A percentile compares a stretch with the other conserved stretches of the same genome.
Evolutionary conservation across 208 protist genomes (phyloP).

Genomic region (Angomonas desouzai): DNA sequence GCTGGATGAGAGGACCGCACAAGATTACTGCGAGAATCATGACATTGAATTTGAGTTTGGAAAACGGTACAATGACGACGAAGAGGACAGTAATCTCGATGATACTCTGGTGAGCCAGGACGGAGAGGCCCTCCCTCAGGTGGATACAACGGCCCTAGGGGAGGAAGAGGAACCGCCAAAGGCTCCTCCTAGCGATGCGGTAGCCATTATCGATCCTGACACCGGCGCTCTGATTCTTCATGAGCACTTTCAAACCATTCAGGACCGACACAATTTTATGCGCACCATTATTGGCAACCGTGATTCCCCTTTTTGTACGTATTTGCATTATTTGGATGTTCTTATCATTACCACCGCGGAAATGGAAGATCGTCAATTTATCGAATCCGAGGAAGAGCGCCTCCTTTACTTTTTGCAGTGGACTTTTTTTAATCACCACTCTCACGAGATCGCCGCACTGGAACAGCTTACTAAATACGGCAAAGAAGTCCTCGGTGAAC

Average conservation of each 20-base stretch:
- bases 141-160: background rate
- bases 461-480: background rate
- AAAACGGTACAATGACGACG: background rate
- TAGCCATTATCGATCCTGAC: too few species aligned
- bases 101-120: background rate
- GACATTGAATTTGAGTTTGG: background rate
- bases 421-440: background rate
- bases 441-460: background rate
- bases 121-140: background rate
- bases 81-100: background rate
- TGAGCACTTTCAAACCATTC: background rate
- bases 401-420: background rate
- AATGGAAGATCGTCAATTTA: slow-evolving; percentile 16
- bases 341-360: slow-evolving; percentile 19
- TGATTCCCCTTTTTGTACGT: slow-evolving; percentile 49
- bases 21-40: background rate
- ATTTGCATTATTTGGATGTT: slow-evolving; percentile 34
- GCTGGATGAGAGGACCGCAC: background rate
- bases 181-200: too few species aligned
- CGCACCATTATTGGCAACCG: slow-evolving; percentile 21
- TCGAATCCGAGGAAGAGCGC: slow-evolving; percentile 14
- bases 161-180: background rate
- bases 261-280: slow-evolving; percentile 18
- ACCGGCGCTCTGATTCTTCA: background rate
- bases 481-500: background rate